phyloP scores from a whole-genome alignment of 169 alveolate species.

The Neospora caninum region DNA sequence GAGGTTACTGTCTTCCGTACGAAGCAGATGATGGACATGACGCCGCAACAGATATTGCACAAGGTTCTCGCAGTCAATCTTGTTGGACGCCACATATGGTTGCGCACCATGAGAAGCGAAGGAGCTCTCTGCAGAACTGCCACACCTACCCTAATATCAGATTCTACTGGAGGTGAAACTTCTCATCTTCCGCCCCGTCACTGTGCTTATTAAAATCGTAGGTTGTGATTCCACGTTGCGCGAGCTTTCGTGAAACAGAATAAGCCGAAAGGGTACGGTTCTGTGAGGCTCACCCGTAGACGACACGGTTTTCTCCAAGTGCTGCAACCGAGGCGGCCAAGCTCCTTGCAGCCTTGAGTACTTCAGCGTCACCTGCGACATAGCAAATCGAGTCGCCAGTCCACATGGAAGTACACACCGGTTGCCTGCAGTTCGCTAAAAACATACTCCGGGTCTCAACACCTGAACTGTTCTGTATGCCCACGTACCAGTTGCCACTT shows the following conservation, averaged over 20 bases:
- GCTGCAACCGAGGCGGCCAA: conserved; percentile 16
- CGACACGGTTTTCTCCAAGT: conserved; percentile 6
- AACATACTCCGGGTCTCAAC: neutral
- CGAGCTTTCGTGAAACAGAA: neutral
- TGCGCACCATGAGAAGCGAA: too few species aligned
- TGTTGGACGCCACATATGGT: too few species aligned
- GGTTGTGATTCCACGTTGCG: too few species aligned
- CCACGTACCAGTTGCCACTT: neutral
- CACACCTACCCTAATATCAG: too few species aligned
- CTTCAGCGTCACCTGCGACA: conserved; percentile 35
- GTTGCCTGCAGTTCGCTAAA: neutral
- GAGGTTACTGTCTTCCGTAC: too few species aligned
- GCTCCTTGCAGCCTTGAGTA: neutral
- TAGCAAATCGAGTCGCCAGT: neutral
- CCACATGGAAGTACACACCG: neutral
- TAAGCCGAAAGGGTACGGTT: neutral
- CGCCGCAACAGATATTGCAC: too few species aligned
- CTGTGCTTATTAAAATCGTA: too few species aligned
- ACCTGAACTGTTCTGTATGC: neutral
- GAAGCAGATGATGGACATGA: too few species aligned
- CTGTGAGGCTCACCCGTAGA: neutral
- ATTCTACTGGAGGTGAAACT: too few species aligned
- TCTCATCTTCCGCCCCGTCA: too few species aligned
- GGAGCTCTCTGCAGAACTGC: too few species aligned
- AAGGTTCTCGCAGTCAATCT: too few species aligned